These are phyloP conservation scores for Populus hybrid DNA, from an alignment of 441 rosid genomes.

Conservation along the genomic window DNA sequence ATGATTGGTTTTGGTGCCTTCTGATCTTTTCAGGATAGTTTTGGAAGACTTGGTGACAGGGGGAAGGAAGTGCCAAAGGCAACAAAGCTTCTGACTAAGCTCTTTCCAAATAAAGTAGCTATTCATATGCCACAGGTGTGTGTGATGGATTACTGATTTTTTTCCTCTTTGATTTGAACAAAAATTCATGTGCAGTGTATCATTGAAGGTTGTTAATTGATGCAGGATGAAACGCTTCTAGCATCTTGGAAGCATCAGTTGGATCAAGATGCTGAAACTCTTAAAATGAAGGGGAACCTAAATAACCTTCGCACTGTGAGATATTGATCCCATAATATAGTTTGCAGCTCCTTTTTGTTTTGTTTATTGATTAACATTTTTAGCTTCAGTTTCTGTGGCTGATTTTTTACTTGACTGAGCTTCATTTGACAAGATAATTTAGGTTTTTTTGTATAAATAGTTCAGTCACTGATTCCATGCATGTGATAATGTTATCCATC, in stretches of 20 bases:
- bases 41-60: conserved; percentile 72
- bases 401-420: not conserved
- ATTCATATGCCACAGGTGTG: conserved; percentile 79
- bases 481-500: not conserved
- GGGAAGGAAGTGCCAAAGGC: conserved; percentile 80
- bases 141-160: not conserved
- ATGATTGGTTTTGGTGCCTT: conserved; percentile 15
- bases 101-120: conserved; percentile 75
- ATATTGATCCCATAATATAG: conserved; percentile 15
- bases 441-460: not conserved
- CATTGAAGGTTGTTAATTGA: conserved; percentile 11
- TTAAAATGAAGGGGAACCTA: conserved; percentile 72
- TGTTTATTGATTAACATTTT: not conserved
- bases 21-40: conserved; percentile 60
- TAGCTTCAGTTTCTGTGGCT: not conserved
- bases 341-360: conserved; percentile 3
- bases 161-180: not conserved
- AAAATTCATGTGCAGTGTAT: conserved; percentile 6
- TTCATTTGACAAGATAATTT: not conserved
- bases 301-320: conserved; percentile 60
- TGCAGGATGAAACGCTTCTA: conserved; percentile 66
- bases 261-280: conserved; percentile 75
- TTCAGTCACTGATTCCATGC: not conserved
- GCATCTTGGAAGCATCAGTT: conserved; percentile 68
- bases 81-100: conserved; percentile 61